phyloP scores from a whole-genome alignment of 108 stramenopile species.

The Nitzschia sp. region DNA sequence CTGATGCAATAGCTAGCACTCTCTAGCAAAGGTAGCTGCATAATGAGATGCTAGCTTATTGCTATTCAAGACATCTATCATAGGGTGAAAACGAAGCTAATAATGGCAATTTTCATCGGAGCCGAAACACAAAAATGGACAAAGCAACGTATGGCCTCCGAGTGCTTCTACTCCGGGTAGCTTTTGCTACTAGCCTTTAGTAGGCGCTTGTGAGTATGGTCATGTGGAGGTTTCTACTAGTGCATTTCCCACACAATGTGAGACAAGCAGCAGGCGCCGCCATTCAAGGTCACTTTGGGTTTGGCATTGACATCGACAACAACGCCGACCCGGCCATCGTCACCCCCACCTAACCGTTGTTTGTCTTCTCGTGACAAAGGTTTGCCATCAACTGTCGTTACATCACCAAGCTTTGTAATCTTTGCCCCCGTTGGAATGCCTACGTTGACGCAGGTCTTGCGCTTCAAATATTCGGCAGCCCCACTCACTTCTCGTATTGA shows the following conservation, averaged over 20 bases:
- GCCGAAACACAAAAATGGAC: too few species aligned
- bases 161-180: too few species aligned
- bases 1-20: too few species aligned
- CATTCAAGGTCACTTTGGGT: conserved; percentile 49
- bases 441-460: conserved; percentile 73
- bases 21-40: too few species aligned
- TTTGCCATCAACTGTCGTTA: conserved; percentile 34
- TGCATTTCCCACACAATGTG: conserved; percentile 81
- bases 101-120: too few species aligned
- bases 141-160: too few species aligned
- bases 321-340: conserved; percentile 37
- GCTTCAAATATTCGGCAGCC: conserved; percentile 82
- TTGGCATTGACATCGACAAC: conserved; percentile 44
- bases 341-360: conserved; percentile 28
- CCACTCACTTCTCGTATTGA: conserved; percentile 42
- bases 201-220: conserved; percentile 59
- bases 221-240: conserved; percentile 20
- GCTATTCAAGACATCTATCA: too few species aligned
- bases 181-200: too few species aligned
- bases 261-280: conserved; percentile 85
- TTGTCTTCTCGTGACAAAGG: conserved; percentile 13
- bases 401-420: conserved; percentile 42
- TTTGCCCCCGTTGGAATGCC: conserved; percentile 60
- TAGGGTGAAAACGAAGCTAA: too few species aligned
- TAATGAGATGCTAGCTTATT: too few species aligned